Evolutionary conservation across 2,329 filamentous ascomycete species (phyloP).

Genomic region (Bipolaris cookei): DNA sequence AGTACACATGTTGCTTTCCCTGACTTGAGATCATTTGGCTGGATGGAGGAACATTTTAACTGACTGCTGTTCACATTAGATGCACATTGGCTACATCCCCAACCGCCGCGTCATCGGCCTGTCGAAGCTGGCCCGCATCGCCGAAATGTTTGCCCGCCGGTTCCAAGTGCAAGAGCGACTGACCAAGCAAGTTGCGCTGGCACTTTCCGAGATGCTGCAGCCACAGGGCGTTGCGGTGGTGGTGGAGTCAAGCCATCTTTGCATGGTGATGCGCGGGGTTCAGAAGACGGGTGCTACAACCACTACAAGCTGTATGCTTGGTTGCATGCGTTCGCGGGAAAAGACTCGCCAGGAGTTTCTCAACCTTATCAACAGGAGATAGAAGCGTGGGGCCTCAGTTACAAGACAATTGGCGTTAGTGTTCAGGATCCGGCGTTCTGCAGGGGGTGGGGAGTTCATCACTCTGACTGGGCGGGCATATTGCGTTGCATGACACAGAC

Average conservation of each 20-base stretch:
- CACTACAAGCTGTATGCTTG: constrained; percentile 97
- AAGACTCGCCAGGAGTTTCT: constrained; percentile 97
- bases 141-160: constrained; percentile 93
- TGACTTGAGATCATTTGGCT: no score
- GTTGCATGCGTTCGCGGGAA: constrained; percentile 87
- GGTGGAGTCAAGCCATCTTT: constrained; percentile 95
- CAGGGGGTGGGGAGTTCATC: constrained; percentile 36
- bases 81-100: constrained; percentile 99
- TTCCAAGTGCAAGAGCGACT: constrained; percentile 96
- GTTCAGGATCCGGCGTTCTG: constrained; percentile 4
- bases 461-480: constrained; percentile 28
- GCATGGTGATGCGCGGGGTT: constrained; percentile 99
- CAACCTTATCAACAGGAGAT: constrained; percentile 63
- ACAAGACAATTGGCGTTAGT: constrained; percentile 17
- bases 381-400: not conserved
- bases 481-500: constrained; percentile 3
- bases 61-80: constrained; percentile 58
- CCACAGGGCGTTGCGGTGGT: constrained; percentile 96
- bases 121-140: constrained; percentile 92
- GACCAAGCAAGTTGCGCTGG: constrained; percentile 93
- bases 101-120: constrained; percentile 89
- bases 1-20: not conserved
- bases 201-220: constrained; percentile 89
- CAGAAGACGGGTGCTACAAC: constrained; percentile 87
- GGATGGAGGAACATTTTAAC: constrained; percentile 8